These are phyloP conservation scores for Adansonia rubrostipa DNA, from an alignment of 441 rosid species.

Conservation along the genomic window DNA sequence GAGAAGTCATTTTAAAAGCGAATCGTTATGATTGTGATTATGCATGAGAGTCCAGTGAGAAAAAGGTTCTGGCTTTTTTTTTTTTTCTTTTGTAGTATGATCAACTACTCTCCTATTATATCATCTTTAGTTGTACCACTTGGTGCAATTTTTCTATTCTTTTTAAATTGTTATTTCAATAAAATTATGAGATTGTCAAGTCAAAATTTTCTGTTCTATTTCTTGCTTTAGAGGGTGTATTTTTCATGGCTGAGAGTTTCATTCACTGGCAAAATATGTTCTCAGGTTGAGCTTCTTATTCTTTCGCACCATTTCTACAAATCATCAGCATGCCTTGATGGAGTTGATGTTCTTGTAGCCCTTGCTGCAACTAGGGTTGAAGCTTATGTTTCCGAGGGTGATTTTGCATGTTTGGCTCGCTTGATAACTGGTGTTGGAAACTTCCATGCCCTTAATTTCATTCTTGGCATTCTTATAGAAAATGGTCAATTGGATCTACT, in stretches of 20 bases:
- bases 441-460: slow-evolving; percentile 93
- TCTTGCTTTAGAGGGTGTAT: not conserved
- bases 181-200: not conserved
- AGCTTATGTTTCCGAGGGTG: slow-evolving; percentile 92
- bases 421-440: slow-evolving; percentile 94
- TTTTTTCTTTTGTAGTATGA: not conserved
- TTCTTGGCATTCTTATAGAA: slow-evolving; percentile 93
- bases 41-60: slow-evolving; percentile 11
- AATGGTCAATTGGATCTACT: slow-evolving; percentile 95
- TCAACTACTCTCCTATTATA: slow-evolving; percentile 3
- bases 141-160: not conserved
- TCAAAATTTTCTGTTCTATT: not conserved
- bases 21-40: slow-evolving; percentile 9
- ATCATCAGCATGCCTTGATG: slow-evolving; percentile 98
- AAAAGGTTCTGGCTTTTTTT: not conserved
- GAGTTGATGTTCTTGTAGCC: slow-evolving; percentile 97
- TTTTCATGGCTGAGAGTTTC: slow-evolving; percentile 20
- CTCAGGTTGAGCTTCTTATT: slow-evolving; percentile 97
- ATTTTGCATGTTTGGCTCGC: slow-evolving; percentile 92
- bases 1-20: slow-evolving; percentile 1
- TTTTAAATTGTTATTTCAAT: not conserved
- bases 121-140: slow-evolving; percentile 5
- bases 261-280: slow-evolving; percentile 28
- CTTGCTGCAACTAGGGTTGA: slow-evolving; percentile 98
- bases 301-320: slow-evolving; percentile 96